Percentiles rank a stretch among this genome's conserved stretches.
phyloP scores from a whole-genome alignment of 2,329 filamentous ascomycete genomes.

The Clarireedia monteithiana region DNA sequence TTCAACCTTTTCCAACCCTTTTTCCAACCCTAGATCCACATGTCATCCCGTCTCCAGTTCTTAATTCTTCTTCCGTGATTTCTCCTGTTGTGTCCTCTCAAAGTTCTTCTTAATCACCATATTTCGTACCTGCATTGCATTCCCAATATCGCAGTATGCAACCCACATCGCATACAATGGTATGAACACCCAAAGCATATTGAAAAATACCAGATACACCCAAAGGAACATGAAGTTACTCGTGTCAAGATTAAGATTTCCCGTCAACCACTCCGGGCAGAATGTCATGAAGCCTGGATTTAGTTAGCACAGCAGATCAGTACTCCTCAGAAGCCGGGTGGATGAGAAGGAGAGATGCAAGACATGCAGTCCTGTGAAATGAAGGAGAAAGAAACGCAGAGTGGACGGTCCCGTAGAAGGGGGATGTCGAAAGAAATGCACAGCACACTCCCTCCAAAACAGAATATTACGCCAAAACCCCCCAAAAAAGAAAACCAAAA shows the following conservation, averaged over 20 bases:
- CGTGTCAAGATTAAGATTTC: constrained; percentile 53
- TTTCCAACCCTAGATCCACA: background rate
- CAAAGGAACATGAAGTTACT: constrained; percentile 57
- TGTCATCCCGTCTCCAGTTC: too few relatives aligned
- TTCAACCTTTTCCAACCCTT: background rate
- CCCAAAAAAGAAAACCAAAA: background rate
- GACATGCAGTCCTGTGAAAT: background rate
- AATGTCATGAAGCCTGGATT: constrained; percentile 61
- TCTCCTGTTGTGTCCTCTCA: constrained; percentile 17
- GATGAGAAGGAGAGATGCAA: background rate
- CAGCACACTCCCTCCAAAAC: too few relatives aligned
- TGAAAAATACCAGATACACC: constrained; percentile 63
- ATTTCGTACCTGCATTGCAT: constrained; percentile 41
- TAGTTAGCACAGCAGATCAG: background rate
- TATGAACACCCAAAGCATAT: constrained; percentile 58
- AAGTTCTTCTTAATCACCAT: constrained; percentile 13
- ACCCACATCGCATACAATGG: constrained; percentile 52
- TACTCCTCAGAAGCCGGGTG: background rate
- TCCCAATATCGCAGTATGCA: constrained; percentile 45
- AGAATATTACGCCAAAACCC: too few relatives aligned
- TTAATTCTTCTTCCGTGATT: constrained; percentile 18
- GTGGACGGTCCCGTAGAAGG: background rate
- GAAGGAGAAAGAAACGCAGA: background rate
- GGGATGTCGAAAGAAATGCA: too few relatives aligned
- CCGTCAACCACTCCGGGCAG: constrained; percentile 59